These are phyloP conservation scores for Cardamine chenopodiifolia DNA, from an alignment of 345 rosid species.

Conservation along the genomic window DNA sequence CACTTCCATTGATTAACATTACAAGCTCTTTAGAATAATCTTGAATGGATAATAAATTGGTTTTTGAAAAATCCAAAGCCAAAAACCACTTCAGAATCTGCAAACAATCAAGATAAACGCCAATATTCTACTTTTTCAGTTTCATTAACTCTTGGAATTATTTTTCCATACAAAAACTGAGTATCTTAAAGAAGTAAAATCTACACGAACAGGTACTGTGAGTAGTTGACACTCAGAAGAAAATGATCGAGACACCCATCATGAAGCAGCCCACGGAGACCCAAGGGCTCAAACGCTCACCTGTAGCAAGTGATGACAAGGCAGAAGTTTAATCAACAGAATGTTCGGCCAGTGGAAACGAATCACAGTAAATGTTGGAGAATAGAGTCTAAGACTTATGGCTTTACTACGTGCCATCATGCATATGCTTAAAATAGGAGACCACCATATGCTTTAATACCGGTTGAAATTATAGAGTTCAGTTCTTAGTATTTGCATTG, in stretches of 20 bases:
- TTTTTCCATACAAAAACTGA: slow-evolving; percentile 28
- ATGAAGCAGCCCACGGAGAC: slow-evolving; percentile 85
- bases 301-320: slow-evolving; percentile 43
- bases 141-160: neutral
- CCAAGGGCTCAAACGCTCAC: slow-evolving; percentile 98
- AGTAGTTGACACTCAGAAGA: slow-evolving; percentile 55
- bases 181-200: slow-evolving; percentile 27
- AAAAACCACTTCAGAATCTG: neutral
- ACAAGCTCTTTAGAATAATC: neutral
- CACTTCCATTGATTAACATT: too few relatives aligned
- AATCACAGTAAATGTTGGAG: neutral
- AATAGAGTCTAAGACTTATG: neutral
- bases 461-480: neutral
- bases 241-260: slow-evolving; percentile 84
- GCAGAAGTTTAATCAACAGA: slow-evolving; percentile 2
- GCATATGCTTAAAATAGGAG: neutral
- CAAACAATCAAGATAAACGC: neutral
- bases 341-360: neutral
- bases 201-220: slow-evolving; percentile 20
- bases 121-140: neutral
- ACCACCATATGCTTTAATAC: neutral
- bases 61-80: neutral
- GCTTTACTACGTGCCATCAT: slow-evolving; percentile 5
- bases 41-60: neutral
- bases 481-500: neutral